Percentiles rank a stretch among this genome's conserved stretches.
These are phyloP conservation scores for Apiospora phragmitis DNA, from an alignment of 2,329 filamentous ascomycete genomes.

Conservation along the genomic window DNA sequence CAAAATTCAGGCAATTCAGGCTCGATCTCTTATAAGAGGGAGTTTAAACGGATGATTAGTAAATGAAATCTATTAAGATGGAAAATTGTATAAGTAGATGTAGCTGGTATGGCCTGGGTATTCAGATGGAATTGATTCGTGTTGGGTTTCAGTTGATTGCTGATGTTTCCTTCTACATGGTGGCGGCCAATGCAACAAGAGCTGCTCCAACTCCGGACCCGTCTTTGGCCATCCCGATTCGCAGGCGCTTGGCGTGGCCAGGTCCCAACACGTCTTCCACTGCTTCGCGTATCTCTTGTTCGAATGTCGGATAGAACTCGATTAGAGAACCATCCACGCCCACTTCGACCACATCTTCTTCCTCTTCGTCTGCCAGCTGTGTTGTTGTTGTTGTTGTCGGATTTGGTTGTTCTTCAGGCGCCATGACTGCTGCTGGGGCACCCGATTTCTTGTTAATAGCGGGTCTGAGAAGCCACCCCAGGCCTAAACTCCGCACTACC, in stretches of 20 bases:
- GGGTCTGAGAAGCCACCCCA: neutral
- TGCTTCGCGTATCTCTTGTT: constrained; percentile 64
- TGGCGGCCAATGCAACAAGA: constrained; percentile 53
- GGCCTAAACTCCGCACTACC: neutral
- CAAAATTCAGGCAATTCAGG: too few relatives aligned
- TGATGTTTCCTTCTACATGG: neutral
- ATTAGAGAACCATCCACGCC: constrained; percentile 73
- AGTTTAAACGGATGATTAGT: neutral
- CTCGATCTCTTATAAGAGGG: neutral
- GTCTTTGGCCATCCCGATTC: constrained; percentile 73
- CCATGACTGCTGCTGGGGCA: too few relatives aligned
- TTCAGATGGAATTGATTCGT: neutral
- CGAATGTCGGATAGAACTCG: constrained; percentile 72
- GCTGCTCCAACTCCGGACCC: constrained; percentile 73
- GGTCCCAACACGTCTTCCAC: constrained; percentile 63
- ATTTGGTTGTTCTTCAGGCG: neutral
- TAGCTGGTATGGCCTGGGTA: neutral
- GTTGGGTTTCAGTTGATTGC: neutral
- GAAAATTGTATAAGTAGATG: neutral
- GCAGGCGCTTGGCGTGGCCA: constrained; percentile 62
- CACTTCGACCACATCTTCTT: constrained; percentile 48
- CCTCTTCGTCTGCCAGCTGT: neutral
- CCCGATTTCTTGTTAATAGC: neutral
- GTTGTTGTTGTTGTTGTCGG: too few relatives aligned
- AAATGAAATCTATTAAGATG: neutral